phyloP scores from a whole-genome alignment of 495 filamentous ascomycete genomes.

The Neurospora tetraspora region DNA sequence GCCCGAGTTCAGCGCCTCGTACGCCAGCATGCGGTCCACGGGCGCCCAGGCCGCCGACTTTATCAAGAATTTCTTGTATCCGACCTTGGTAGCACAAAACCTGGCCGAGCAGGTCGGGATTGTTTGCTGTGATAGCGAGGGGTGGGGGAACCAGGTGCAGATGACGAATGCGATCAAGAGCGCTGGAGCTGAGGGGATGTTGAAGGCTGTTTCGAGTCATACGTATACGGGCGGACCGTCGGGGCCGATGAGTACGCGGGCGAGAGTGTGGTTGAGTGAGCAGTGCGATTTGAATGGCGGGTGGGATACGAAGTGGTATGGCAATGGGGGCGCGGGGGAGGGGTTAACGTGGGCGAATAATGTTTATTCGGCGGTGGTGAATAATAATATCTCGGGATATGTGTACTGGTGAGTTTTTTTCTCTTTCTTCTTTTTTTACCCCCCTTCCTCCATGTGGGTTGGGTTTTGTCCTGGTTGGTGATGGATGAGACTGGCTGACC shows the following conservation, averaged over 20 bases:
- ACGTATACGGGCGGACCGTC: slow-evolving; percentile 28
- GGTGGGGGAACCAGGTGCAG: slow-evolving; percentile 30
- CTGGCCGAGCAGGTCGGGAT: slow-evolving; percentile 23
- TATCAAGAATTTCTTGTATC: slow-evolving; percentile 25
- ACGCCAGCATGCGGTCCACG: slow-evolving; percentile 29
- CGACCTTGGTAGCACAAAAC: slow-evolving; percentile 19
- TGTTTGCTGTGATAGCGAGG: slow-evolving; percentile 31
- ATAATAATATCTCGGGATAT: slow-evolving; percentile 36
- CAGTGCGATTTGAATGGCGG: slow-evolving; percentile 37
- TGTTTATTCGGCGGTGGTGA: slow-evolving; percentile 37
- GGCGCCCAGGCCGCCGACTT: slow-evolving; percentile 32
- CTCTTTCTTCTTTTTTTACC: not conserved
- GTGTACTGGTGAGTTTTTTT: slow-evolving; percentile 32
- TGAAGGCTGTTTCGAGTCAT: slow-evolving; percentile 28
- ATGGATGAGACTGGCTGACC: too few relatives aligned
- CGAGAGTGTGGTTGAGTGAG: slow-evolving; percentile 30
- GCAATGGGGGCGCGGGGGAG: slow-evolving; percentile 35
- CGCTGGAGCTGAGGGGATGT: slow-evolving; percentile 18
- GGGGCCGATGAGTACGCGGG: slow-evolving; percentile 22
- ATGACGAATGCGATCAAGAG: slow-evolving; percentile 29
- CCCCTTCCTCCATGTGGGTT: not conserved
- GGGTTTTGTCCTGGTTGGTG: too few relatives aligned
- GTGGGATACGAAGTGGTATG: slow-evolving; percentile 40
- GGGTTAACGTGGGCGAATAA: slow-evolving; percentile 49
- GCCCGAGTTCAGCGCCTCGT: slow-evolving; percentile 29